Evolutionary conservation across 2,329 filamentous ascomycete genomes (phyloP).

Genomic region (Cryoendolithus antarcticus): DNA sequence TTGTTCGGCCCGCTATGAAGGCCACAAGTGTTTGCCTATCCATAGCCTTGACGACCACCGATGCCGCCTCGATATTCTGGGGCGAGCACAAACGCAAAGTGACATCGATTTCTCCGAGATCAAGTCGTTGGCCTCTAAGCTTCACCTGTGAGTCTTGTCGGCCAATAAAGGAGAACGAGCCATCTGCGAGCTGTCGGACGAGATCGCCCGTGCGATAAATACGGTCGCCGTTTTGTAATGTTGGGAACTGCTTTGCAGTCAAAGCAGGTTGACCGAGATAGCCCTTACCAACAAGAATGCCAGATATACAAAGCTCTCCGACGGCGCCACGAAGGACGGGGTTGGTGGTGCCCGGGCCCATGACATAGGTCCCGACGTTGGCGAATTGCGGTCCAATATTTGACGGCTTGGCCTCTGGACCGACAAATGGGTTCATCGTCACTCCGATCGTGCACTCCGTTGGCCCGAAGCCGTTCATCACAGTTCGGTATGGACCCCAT

Average conservation of each 20-base stretch:
- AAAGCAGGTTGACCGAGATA: constrained; percentile 74
- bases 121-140: constrained; percentile 73
- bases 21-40: constrained; percentile 75
- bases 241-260: constrained; percentile 64
- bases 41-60: constrained; percentile 60
- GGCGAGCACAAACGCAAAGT: constrained; percentile 52
- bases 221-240: constrained; percentile 35
- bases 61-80: constrained; percentile 57
- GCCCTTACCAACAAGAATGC: constrained; percentile 75
- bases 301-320: constrained; percentile 80
- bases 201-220: constrained; percentile 85
- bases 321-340: constrained; percentile 68
- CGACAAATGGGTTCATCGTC: constrained; percentile 77
- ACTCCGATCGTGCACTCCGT: constrained; percentile 89
- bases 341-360: constrained; percentile 54
- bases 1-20: constrained; percentile 41
- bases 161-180: constrained; percentile 76
- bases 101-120: constrained; percentile 84
- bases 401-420: constrained; percentile 62
- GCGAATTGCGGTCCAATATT: constrained; percentile 82
- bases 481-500: constrained; percentile 68
- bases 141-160: constrained; percentile 88
- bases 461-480: constrained; percentile 85
- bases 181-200: constrained; percentile 67
- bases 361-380: constrained; percentile 75